Evolutionary conservation across 176 grass and related monocot species (phyloP).

Genomic region (Typha latifolia): DNA sequence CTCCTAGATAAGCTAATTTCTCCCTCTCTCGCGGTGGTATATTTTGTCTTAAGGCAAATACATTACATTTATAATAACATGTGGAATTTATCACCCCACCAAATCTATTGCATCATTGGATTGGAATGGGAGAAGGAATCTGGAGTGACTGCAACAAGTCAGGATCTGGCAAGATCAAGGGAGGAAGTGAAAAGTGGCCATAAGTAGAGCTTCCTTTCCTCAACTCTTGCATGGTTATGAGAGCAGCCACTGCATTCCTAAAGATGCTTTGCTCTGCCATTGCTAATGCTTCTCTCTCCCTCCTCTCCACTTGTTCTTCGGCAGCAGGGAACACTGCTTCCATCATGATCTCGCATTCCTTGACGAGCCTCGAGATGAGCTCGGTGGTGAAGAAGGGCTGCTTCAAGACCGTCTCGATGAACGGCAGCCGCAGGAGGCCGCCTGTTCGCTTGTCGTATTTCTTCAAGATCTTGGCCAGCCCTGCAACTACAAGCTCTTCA

Average conservation of each 20-base stretch:
- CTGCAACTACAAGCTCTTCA: slow-evolving; percentile 14
- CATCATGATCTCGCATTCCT: slow-evolving; percentile 56
- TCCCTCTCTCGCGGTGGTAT: too few relatives aligned
- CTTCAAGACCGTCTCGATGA: slow-evolving; percentile 53
- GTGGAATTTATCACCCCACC: neutral
- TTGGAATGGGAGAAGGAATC: slow-evolving; percentile 31
- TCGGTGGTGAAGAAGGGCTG: slow-evolving; percentile 92
- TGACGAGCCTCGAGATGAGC: slow-evolving; percentile 54
- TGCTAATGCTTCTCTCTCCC: neutral
- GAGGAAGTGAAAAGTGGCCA: slow-evolving; percentile 58
- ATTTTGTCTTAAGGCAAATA: too few relatives aligned
- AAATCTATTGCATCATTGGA: slow-evolving; percentile 9
- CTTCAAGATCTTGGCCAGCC: slow-evolving; percentile 74
- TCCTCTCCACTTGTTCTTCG: neutral
- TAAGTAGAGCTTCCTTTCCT: slow-evolving; percentile 61
- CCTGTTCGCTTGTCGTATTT: slow-evolving; percentile 85
- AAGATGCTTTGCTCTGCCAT: slow-evolving; percentile 38
- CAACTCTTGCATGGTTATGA: slow-evolving; percentile 55
- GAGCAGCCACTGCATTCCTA: slow-evolving; percentile 47
- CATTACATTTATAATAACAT: neutral
- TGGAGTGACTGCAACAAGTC: slow-evolving; percentile 27
- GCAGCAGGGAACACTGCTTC: slow-evolving; percentile 30
- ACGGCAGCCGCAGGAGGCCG: slow-evolving; percentile 41
- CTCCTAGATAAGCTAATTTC: too few relatives aligned
- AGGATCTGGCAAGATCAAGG: slow-evolving; percentile 25